These are phyloP conservation scores for Paecilomyces formosus DNA, from an alignment of 2,329 filamentous ascomycete species.

Conservation along the genomic window DNA sequence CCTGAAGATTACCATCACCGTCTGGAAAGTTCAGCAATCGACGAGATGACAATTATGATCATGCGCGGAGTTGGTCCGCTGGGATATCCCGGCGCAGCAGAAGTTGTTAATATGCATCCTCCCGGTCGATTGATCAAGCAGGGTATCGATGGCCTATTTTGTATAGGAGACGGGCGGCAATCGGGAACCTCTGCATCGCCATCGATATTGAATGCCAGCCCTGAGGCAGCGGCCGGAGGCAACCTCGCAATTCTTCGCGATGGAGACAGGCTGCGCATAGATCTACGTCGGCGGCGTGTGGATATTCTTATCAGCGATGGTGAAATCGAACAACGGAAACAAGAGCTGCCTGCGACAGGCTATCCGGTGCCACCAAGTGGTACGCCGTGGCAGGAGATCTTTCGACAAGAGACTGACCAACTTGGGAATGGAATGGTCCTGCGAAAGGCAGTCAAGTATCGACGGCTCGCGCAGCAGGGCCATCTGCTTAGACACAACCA, in stretches of 20 bases:
- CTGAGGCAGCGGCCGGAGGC: slow-evolving; percentile 48
- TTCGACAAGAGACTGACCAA: slow-evolving; percentile 39
- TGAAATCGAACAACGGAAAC: slow-evolving; percentile 35
- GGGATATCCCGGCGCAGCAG: slow-evolving; percentile 45
- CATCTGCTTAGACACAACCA: too few relatives aligned
- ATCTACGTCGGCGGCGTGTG: slow-evolving; percentile 42
- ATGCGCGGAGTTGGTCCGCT: slow-evolving; percentile 45
- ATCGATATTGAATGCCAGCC: slow-evolving; percentile 49
- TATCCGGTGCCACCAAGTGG: slow-evolving; percentile 35
- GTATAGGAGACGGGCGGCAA: slow-evolving; percentile 49
- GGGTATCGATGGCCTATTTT: slow-evolving; percentile 41
- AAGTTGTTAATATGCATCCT: slow-evolving; percentile 48
- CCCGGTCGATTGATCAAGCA: slow-evolving; percentile 38
- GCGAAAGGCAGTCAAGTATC: slow-evolving; percentile 40
- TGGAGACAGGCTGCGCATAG: slow-evolving; percentile 46
- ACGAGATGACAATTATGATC: slow-evolving; percentile 38
- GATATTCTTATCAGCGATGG: slow-evolving; percentile 39
- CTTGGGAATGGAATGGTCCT: slow-evolving; percentile 43
- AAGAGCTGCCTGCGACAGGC: slow-evolving; percentile 28
- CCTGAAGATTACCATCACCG: slow-evolving; percentile 42
- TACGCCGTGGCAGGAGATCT: slow-evolving; percentile 47
- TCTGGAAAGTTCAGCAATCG: slow-evolving; percentile 36
- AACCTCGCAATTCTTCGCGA: slow-evolving; percentile 46
- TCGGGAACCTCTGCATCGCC: slow-evolving; percentile 50
- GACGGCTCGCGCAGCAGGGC: slow-evolving; percentile 34